Evolutionary conservation across 1,284 basidiomycete species (phyloP).

Genomic region (Somion occarium): DNA sequence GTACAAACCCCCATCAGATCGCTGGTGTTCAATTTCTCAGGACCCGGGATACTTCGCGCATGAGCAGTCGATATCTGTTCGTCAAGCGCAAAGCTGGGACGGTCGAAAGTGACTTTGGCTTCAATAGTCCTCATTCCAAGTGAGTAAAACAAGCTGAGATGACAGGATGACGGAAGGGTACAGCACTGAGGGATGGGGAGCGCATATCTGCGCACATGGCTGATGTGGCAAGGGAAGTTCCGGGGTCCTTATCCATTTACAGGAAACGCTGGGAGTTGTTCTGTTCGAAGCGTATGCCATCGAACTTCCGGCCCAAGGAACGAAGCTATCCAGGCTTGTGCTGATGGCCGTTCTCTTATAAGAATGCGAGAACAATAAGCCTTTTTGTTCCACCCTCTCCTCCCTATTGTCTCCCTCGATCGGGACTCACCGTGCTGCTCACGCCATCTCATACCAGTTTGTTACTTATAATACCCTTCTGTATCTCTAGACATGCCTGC

Average conservation of each 20-base stretch:
- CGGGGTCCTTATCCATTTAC: constrained; percentile 1
- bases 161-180: not conserved
- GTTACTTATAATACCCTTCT: not conserved
- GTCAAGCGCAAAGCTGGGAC: not conserved
- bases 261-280: not conserved
- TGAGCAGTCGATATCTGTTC: not conserved
- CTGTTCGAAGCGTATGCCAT: constrained; percentile 4
- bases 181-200: not conserved
- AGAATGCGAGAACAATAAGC: constrained; percentile 29
- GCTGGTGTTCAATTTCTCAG: constrained; percentile 7
- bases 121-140: not conserved
- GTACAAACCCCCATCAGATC: not conserved
- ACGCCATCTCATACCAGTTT: constrained; percentile 4
- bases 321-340: not conserved
- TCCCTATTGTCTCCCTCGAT: constrained; percentile 22
- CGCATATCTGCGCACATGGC: no score
- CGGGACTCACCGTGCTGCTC: constrained; percentile 12
- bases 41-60: constrained; percentile 9
- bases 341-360: constrained; percentile 19
- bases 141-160: not conserved
- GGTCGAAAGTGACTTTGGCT: not conserved
- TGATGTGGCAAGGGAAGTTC: constrained; percentile 1
- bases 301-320: not conserved
- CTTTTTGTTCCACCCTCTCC: constrained; percentile 12
- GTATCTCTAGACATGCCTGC: constrained; percentile 29